Evolutionary conservation across 169 alveolate genomes (phyloP), one percentile per base, ranked within the genome.

Genomic region (Amoebophrya sp.): DNA sequence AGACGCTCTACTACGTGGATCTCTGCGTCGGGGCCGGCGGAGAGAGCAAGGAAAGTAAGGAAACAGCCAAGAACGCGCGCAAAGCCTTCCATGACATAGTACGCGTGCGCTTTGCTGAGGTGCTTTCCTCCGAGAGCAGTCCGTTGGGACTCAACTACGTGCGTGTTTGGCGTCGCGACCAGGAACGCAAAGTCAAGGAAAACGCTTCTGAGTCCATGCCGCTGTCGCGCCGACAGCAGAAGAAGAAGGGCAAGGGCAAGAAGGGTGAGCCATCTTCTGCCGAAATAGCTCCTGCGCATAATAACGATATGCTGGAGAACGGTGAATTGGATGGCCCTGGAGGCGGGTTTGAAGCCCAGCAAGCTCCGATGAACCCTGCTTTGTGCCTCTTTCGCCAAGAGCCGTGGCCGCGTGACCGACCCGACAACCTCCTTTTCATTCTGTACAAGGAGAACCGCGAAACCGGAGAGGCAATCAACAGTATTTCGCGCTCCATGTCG

Each of bases 141-240:
- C 33, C 2, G 39, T 10, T 65, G 36, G 83, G 83, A 10, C 36
- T 0, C 38, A 26, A 36, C 26, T 65, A 26, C 83, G 33, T 65
- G 39, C 83, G 83, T 36, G 83, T 65, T 6, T 65, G 83, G 83
- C 83, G 83, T 10, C 18, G n/a, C 38, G 83, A 65, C 83, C 83
- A 0, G 83, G 33, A 65, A 36, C 3, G n/a, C 2, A 6, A 47
- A 18, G 65, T 6, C 6, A 47, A 47, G 18, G 65, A 47, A 47
- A 18, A 6, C 65, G 65, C 65, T 18, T 12, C 6, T 29, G 83
- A 65, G 83, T 36, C 83, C 36, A 10, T 36, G 83, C 36, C 83
- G 83, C 83, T 65, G 12, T 6, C 33, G 3, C 18, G n/a, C 2
- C 2, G 83, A 6, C 83, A 65, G 83, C 1, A 6, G 83, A 65